These are phyloP conservation scores for Penicillium capsulatum DNA, from an alignment of 2,329 filamentous ascomycete genomes.

Conservation along the genomic window DNA sequence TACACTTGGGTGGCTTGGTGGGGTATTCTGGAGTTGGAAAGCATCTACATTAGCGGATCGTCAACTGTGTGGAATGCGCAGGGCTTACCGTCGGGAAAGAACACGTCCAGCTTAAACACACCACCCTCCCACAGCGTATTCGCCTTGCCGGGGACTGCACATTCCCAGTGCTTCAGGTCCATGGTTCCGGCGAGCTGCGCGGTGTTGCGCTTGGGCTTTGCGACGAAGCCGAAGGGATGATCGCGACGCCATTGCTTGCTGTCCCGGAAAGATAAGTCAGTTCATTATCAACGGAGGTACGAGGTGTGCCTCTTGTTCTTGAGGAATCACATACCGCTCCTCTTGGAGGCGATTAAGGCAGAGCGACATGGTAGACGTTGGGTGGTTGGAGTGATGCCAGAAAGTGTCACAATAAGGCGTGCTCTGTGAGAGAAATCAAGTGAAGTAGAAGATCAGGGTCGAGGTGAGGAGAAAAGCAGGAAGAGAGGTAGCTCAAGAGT, in stretches of 20 bases:
- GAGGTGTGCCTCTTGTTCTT: neutral
- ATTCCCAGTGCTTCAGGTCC: slow-evolving; percentile 95
- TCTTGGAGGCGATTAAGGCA: slow-evolving; percentile 84
- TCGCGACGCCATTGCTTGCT: slow-evolving; percentile 97
- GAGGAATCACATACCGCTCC: slow-evolving; percentile 63
- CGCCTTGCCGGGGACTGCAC: slow-evolving; percentile 90
- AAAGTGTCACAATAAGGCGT: no score
- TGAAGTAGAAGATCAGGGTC: no score
- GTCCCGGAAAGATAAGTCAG: slow-evolving; percentile 16
- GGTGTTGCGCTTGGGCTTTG: slow-evolving; percentile 74
- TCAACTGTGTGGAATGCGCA: slow-evolving; percentile 6
- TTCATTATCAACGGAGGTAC: neutral
- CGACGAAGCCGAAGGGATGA: slow-evolving; percentile 96
- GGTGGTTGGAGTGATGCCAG: no score
- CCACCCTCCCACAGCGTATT: slow-evolving; percentile 99
- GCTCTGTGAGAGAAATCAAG: no score
- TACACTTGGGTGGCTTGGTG: slow-evolving; percentile 98
- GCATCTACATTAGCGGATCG: slow-evolving; percentile 12
- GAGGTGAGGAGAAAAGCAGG: no score
- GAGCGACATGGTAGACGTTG: slow-evolving; percentile 69
- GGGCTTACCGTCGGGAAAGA: slow-evolving; percentile 81
- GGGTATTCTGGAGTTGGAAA: slow-evolving; percentile 69
- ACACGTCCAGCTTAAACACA: slow-evolving; percentile 87
- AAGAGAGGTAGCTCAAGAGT: no score
- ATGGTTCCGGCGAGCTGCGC: slow-evolving; percentile 79